Evolutionary conservation across 2,329 filamentous ascomycete genomes (phyloP).

Genomic region (Botrytis pseudocinerea): DNA sequence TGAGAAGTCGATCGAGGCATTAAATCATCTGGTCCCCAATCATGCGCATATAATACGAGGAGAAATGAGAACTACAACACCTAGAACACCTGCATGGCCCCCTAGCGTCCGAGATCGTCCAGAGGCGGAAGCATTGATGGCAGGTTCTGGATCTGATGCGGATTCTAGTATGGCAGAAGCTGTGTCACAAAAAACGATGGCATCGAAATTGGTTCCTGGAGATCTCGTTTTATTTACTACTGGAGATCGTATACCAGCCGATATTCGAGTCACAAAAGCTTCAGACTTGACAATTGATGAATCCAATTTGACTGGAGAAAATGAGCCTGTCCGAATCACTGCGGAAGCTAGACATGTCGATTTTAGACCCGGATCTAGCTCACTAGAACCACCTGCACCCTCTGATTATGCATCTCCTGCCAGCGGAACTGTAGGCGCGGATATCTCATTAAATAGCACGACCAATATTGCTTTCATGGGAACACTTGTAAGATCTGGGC

Average conservation of each 20-base stretch:
- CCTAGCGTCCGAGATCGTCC: conserved; percentile 38
- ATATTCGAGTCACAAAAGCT: conserved; percentile 89
- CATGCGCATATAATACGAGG: conserved; percentile 87
- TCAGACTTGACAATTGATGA: conserved; percentile 92
- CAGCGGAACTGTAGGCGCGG: conserved; percentile 59
- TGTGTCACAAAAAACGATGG: conserved; percentile 81
- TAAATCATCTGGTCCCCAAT: conserved; percentile 92
- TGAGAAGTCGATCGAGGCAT: conserved; percentile 92
- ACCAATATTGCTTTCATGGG: conserved; percentile 99
- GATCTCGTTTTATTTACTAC: conserved; percentile 94
- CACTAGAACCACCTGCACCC: conserved; percentile 47
- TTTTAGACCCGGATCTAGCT: conserved; percentile 38
- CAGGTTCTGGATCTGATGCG: conserved; percentile 40
- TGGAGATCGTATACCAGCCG: conserved; percentile 92
- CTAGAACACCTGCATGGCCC: conserved; percentile 49
- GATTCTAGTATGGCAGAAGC: conserved; percentile 61
- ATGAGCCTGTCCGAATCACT: conserved; percentile 83
- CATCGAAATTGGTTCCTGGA: conserved; percentile 83
- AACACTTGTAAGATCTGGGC: conserved; percentile 88
- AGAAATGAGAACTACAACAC: conserved; percentile 31
- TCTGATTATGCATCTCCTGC: conserved; percentile 61
- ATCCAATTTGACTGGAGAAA: conserved; percentile 95
- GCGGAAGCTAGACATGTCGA: conserved; percentile 56
- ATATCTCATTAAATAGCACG: conserved; percentile 69
- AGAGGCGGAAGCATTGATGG: conserved; percentile 35